Evolutionary conservation across 2,329 filamentous ascomycete species (phyloP).

Genomic region (Xylariaceae sp.): DNA sequence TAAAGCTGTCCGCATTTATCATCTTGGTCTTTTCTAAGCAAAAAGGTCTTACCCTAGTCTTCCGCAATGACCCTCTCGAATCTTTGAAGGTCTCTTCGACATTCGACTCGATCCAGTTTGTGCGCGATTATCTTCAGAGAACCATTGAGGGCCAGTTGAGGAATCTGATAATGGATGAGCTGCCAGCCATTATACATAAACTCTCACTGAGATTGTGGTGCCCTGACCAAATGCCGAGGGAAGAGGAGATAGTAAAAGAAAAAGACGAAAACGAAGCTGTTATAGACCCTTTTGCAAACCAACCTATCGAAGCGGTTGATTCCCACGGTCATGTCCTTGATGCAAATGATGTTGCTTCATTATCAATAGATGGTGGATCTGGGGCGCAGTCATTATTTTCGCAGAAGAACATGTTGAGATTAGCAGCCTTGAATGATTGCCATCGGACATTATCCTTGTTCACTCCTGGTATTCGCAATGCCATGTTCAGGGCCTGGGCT

Average conservation of each 20-base stretch:
- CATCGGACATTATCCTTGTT: conserved; percentile 88
- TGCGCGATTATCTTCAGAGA: conserved; percentile 91
- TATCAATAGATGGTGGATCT: conserved; percentile 71
- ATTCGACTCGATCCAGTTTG: conserved; percentile 97
- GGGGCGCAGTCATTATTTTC: conserved; percentile 90
- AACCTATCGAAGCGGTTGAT: conserved; percentile 77
- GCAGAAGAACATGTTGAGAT: conserved; percentile 81
- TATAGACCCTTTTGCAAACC: conserved; percentile 75
- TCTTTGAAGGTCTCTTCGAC: conserved; percentile 98
- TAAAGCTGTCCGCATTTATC: conserved; percentile 93
- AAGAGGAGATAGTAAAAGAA: conserved; percentile 51
- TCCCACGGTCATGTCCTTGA: conserved; percentile 71
- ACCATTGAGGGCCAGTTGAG: conserved; percentile 92
- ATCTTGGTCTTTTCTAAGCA: conserved; percentile 96
- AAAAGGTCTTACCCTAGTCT: conserved; percentile 93
- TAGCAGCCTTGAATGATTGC: conserved; percentile 78
- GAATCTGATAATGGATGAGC: conserved; percentile 93
- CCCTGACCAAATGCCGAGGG: conserved; percentile 70
- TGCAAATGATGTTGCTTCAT: conserved; percentile 65
- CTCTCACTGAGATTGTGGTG: conserved; percentile 85
- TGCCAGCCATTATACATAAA: conserved; percentile 92
- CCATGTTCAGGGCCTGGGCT: conserved; percentile 89
- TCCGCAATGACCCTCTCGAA: conserved; percentile 95
- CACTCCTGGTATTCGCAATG: conserved; percentile 83
- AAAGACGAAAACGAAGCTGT: conserved; percentile 51